Evolutionary conservation across 2,329 filamentous ascomycete genomes (phyloP), one percentile per base, ranked within the genome.

Genomic region (Chaetomiaceae sp.): DNA sequence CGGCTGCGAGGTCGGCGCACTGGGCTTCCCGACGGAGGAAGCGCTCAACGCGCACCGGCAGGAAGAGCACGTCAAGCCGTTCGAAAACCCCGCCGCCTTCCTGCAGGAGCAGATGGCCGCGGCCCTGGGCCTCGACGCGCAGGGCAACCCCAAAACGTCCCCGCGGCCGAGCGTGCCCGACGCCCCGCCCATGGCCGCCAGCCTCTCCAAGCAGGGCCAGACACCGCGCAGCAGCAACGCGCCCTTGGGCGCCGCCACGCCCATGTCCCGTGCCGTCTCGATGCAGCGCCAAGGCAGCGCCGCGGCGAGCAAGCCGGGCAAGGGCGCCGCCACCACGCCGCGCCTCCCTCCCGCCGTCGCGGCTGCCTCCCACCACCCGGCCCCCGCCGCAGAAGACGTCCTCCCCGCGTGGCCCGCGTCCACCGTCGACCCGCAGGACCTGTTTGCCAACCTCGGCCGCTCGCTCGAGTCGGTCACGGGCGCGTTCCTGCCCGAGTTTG

Each of bases 51-150:
- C 63, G 10, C 80, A 84, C 56, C 62, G 71, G 7, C 67, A 76
- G n/a, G 75, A 82, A 47, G 78, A 82, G 58, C 80, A 84, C 53
- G 63, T 70, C 18, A 75, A 72, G 58, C 79, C 79, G 6, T 64
- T 67, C 34, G 67, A 77, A 51, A 65, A 83, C 48, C 78, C 80
- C 2, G 35, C 70, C 46, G 74, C 73, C 52, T 84, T 74, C 56
- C 64, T 69, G 14, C 57, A 67, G 40, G 76, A 79, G 41, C 72
- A 68, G 38, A 58, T 82, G 27, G 70, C 72, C 1, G 53, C 67
- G 12, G 63, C 66, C 0, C 59, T 82, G 2, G 76, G 74, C 4
- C 58, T 81, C n/a, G 74, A 79, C 56, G 48, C 64, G 6, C 68
- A 79, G 41, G 78, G 74, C 20, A 68, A 64, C 6, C 35, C 58